phyloP scores from a whole-genome alignment of 164 flowering plant genomes.

The Piper longum region DNA sequence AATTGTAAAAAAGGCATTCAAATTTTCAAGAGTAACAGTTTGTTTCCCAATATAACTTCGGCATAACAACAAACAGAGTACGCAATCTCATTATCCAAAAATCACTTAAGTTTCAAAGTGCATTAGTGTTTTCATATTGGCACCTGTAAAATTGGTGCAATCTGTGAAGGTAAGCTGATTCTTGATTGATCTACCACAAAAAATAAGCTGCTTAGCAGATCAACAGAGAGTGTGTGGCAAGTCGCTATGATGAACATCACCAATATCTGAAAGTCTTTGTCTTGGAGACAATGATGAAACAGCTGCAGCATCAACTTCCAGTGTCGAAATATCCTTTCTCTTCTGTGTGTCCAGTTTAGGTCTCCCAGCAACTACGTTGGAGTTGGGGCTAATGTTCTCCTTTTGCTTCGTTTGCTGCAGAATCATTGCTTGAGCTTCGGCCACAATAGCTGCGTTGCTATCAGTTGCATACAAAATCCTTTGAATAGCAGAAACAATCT shows the following conservation, averaged over 20 bases:
- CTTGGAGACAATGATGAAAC: conserved; percentile 48
- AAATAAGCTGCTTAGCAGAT: neutral
- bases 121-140: no score
- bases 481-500: conserved; percentile 70
- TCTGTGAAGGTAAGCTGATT: no score
- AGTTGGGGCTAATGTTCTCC: conserved; percentile 33
- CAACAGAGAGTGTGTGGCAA: conserved; percentile 52
- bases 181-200: no score
- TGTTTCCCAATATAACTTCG: no score
- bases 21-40: no score
- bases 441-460: conserved; percentile 57
- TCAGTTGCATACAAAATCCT: conserved; percentile 75
- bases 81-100: no score
- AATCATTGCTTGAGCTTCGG: conserved; percentile 68
- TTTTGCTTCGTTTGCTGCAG: conserved; percentile 20
- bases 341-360: conserved; percentile 39
- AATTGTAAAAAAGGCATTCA: no score
- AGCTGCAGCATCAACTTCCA: conserved; percentile 52
- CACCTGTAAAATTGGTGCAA: no score
- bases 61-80: no score
- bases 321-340: conserved; percentile 40
- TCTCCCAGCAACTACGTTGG: conserved; percentile 36
- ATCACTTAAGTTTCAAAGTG: no score
- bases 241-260: conserved; percentile 62
- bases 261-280: conserved; percentile 62